Evolutionary conservation across 2,329 filamentous ascomycete genomes (phyloP).

Genomic region (Neodidymelliopsis sp.): DNA sequence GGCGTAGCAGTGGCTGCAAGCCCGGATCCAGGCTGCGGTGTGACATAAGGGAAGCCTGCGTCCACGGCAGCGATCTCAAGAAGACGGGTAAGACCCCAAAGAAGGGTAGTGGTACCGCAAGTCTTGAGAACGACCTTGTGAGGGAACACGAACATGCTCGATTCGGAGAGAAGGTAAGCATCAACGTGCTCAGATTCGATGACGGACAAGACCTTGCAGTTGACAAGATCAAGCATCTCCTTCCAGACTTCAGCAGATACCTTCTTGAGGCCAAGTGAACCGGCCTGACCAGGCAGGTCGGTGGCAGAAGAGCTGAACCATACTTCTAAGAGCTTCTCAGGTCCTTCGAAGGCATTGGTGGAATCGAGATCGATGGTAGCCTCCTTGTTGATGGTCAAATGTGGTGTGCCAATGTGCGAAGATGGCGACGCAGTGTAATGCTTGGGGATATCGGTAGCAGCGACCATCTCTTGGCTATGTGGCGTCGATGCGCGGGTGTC

Average conservation of each 20-base stretch:
- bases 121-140: slow-evolving; percentile 99
- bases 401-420: slow-evolving; percentile 77
- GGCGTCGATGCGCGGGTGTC: slow-evolving; percentile 31
- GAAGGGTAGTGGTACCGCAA: slow-evolving; percentile 92
- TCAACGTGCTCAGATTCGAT: slow-evolving; percentile 93
- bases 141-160: slow-evolving; percentile 99
- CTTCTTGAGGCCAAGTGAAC: slow-evolving; percentile 81
- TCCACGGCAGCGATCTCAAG: slow-evolving; percentile 88
- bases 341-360: slow-evolving; percentile 95
- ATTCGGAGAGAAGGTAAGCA: slow-evolving; percentile 96
- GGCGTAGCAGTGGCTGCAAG: slow-evolving; percentile 82
- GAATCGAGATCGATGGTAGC: slow-evolving; percentile 93
- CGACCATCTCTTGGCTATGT: slow-evolving; percentile 75
- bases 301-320: slow-evolving; percentile 90
- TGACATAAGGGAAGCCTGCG: slow-evolving; percentile 87
- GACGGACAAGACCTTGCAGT: slow-evolving; percentile 96
- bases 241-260: slow-evolving; percentile 89
- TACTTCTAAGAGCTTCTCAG: slow-evolving; percentile 97
- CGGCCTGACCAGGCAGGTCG: slow-evolving; percentile 73
- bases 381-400: slow-evolving; percentile 96
- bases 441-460: slow-evolving; percentile 76
- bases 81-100: slow-evolving; percentile 87
- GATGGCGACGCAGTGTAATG: slow-evolving; percentile 85
- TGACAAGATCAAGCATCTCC: slow-evolving; percentile 95
- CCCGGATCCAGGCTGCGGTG: slow-evolving; percentile 70